Base-by-base conservation (phyloP, 257 asterid genomes). In the Cynanchum wilfordii region DNA sequence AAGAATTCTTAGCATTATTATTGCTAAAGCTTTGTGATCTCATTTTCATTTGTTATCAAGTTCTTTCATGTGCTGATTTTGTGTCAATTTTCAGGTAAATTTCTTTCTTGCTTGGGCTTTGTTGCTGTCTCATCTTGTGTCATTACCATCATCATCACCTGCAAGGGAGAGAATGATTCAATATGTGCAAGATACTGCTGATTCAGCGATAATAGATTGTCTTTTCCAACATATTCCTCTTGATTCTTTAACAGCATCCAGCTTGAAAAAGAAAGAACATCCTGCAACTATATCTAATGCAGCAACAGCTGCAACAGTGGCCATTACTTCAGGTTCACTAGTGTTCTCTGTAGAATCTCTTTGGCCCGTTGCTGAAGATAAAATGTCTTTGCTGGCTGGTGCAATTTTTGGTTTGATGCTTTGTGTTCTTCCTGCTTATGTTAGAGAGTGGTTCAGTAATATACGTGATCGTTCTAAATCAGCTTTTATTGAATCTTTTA, bases 391-490 rank as follows among this genome's bases (percentile, higher is more conserved):
- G 54, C 86, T 95, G 82, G 89, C 96, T 2, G 99, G 98, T 74
- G 97, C 95, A 71, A 70, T 86, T 71, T 92, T 78, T 79, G 99
- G 98, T 66, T 82, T 90, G 83, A 95, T 95, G 95, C 97, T 95
- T 75, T 90, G 86, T 75, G 84, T 84, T 80, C 95, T 95, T 77
- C 99, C 99, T 8, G 98, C 99, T 77, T 95, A 92, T 83, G 99
- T 95, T 69, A 89, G 99, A 56, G 94, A 92, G 65, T 95, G 99
- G 99, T 89, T 90, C 78, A 84, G 80, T 79, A 90, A 86, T 79
- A 82, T 92, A 80, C 88, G 99, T 63, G 96, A 92, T 75, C 99
- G 99, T 58, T 89, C 97, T 2, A 82, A 80, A 42, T 90, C 93
- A 64, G 87, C 97, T 79, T 80, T 93, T 71, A 82, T 95, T 70